phyloP scores from a whole-genome alignment of 1,284 basidiomycete species.

The Irpex sp. region DNA sequence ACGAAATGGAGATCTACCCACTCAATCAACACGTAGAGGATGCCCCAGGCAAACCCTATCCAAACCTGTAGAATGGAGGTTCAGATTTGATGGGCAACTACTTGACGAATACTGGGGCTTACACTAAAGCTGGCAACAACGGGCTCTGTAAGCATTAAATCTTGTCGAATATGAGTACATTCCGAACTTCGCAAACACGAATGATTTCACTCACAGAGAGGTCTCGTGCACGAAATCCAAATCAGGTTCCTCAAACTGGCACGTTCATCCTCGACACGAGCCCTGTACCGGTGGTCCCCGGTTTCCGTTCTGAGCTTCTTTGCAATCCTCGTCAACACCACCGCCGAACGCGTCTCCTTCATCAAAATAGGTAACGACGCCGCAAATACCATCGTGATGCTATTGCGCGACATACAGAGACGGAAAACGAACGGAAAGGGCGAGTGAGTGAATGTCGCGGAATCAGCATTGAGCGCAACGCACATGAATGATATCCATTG shows the following conservation, averaged over 20 bases:
- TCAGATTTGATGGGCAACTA: neutral
- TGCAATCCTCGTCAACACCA: constrained; percentile 59
- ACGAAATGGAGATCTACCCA: constrained; percentile 26
- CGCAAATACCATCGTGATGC: constrained; percentile 42
- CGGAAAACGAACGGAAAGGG: neutral
- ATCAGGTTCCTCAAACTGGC: constrained; percentile 53
- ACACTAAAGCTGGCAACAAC: constrained; percentile 74
- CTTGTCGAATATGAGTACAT: constrained; percentile 26
- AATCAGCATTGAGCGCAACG: constrained; percentile 15
- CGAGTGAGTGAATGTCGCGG: neutral
- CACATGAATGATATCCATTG: constrained; percentile 76
- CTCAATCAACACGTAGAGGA: constrained; percentile 69
- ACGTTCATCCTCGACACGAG: constrained; percentile 61
- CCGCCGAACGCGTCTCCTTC: constrained; percentile 61
- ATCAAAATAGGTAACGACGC: constrained; percentile 45
- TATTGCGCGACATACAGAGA: constrained; percentile 16
- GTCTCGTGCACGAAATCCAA: constrained; percentile 64
- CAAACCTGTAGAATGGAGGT: constrained; percentile 46
- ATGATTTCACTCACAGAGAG: constrained; percentile 46
- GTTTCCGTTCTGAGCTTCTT: constrained; percentile 58
- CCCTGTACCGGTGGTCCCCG: constrained; percentile 56
- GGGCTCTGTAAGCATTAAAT: constrained; percentile 71
- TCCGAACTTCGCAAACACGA: neutral
- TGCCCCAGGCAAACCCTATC: constrained; percentile 77
- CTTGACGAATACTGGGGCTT: constrained; percentile 19